phyloP scores from a whole-genome alignment of 768 basidiomycete genomes.

The Amanita exitialis region DNA sequence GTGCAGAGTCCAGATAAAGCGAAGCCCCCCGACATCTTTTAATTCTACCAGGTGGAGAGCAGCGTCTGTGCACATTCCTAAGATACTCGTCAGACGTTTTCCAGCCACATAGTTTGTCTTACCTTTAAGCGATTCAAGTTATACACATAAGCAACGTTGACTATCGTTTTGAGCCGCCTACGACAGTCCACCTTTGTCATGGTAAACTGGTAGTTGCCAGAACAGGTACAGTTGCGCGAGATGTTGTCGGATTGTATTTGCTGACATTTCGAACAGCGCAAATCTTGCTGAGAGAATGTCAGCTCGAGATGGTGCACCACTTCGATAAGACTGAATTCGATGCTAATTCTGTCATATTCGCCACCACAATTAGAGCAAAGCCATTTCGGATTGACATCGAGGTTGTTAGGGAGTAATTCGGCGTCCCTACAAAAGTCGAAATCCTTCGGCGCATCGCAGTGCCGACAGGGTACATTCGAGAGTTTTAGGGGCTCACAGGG shows the following conservation, averaged over 20 bases:
- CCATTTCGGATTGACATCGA: constrained; percentile 51
- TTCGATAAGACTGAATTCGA: constrained; percentile 82
- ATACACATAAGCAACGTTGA: constrained; percentile 74
- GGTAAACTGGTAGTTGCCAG: constrained; percentile 71
- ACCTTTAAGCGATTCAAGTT: constrained; percentile 63
- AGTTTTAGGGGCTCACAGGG: constrained; percentile 86
- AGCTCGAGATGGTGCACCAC: constrained; percentile 61
- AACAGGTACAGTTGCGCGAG: constrained; percentile 78
- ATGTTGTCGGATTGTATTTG: constrained; percentile 88
- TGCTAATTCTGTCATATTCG: constrained; percentile 81
- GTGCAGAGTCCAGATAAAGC: neutral
- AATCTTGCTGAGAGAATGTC: constrained; percentile 79
- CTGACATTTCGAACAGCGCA: constrained; percentile 82
- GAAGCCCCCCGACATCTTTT: neutral
- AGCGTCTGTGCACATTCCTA: constrained; percentile 38
- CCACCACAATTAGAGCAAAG: constrained; percentile 61
- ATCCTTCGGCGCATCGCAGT: constrained; percentile 78
- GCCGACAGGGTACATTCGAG: constrained; percentile 77
- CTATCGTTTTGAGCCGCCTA: constrained; percentile 67
- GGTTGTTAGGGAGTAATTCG: constrained; percentile 57
- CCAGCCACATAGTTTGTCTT: constrained; percentile 2
- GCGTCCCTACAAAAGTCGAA: constrained; percentile 95
- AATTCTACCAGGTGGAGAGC: constrained; percentile 13
- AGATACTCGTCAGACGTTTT: neutral
- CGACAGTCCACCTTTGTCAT: constrained; percentile 63